Base-by-base conservation (phyloP, 805 yeast species). In the Wickerhamomyces queroliae region DNA sequence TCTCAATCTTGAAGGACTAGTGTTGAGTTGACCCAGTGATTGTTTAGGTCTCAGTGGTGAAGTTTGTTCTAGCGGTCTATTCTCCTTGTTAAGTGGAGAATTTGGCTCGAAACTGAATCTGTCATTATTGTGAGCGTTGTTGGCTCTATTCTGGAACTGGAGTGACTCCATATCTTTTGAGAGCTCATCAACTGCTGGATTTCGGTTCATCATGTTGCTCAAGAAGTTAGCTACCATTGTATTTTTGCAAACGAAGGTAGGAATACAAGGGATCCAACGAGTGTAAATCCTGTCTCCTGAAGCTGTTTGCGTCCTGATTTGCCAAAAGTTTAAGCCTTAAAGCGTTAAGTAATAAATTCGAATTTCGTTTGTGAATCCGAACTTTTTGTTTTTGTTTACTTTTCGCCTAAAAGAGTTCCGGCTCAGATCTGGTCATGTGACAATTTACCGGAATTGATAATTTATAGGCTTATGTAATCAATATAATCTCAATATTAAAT, bases 81-180 rank as follows among this genome's bases (percentile, higher is more conserved):
- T 67, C 46, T 68, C 72, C 42, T 68, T 67, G 50, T 66, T 72
- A 45, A 58, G 57, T 11, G 54, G 56, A 4, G 72, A 70, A 49
- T 72, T 44, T 12, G 57, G 51, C 39, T 55, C 60, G 20, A 55
- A 55, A 21, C 50, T 49, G 44, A 55, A 55, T 34, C 41, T 50
- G 30, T 52, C 58, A 25, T 55, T 37, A 16, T 30, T 16, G 19
- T 30, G 19, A 10, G 16, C 22, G n/a, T 36, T 31, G 32, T 17
- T 33, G 30, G 18, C 16, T 33, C 35, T 35, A 19, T 36, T 43
- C 25, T 43, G 50, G 38, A 53, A 48, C 36, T 56, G 56, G n/a
- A 55, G 43, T 4, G 52, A 46, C 41, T 52, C 57, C 44, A 55
- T 46, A 45, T 53, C 50, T 45, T 45, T 49, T 4, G 58, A 33